Base-by-base conservation (phyloP, 768 basidiomycete genomes). In the Cantharellus anzutake region DNA sequence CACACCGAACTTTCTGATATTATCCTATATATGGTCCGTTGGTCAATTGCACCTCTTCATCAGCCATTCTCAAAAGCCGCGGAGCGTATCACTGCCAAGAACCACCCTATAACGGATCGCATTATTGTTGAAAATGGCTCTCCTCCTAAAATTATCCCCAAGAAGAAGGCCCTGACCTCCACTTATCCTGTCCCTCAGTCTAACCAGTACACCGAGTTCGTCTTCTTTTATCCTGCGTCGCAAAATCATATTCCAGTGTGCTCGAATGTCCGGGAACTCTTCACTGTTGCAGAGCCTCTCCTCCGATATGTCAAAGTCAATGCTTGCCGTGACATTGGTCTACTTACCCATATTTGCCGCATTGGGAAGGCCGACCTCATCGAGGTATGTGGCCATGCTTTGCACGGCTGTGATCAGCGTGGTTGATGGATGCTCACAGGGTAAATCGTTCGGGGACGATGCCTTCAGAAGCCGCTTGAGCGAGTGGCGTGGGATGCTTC, bases 221-320 rank as follows among this genome's bases (percentile, higher is more conserved):
- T 88, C 3, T 96, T 88, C 75, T 97, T 96, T 76, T 94, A 83
- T 69, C 85, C 89, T 7, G 75, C 81, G 60, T 97, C 92, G 92
- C 69, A 71, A 11, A 78, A 83, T 51, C 75, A 77, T 56, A 72
- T 93, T 39, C 87, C 86, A 3, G 64, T 81, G 39, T 84, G 84
- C 67, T 70, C 73, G 4, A 73, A 73, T 0, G 67, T 80, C 56
- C 82, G 83, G 50, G 91, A 94, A 65, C 68, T 96, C 41, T 72
- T 79, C 60, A 76, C 81, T 65, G 79, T 91, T 51, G 76, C 89
- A 37, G 82, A 90, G 63, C 86, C 89, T 14, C 72, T 92, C 44
- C 75, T 96, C 73, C 75, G 75, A 59, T 86, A 91, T 67, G 73
- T 91, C 61, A 84, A 89, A 1, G 73, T 88, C 57, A 83, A 93